Conservation (phyloP, 176 grass and related monocot species). For the Bothriochloa decipiens region DNA sequence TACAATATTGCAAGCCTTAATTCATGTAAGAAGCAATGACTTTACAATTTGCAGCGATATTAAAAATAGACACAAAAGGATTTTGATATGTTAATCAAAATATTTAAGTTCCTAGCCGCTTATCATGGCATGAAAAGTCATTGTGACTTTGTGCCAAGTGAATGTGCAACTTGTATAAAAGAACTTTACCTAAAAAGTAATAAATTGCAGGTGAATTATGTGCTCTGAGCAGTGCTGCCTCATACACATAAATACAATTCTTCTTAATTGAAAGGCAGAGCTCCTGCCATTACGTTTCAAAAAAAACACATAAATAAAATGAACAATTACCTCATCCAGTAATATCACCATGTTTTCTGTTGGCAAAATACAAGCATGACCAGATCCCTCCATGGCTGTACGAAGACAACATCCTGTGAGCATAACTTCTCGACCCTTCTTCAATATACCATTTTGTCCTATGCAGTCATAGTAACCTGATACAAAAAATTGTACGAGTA, state of each 20-base stretch:
- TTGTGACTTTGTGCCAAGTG: not conserved
- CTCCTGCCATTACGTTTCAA: too few species aligned
- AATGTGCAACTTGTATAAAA: not conserved
- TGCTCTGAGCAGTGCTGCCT: not conserved
- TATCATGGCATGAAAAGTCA: not conserved
- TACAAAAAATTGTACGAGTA: constrained; percentile 3
- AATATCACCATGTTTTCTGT: constrained; percentile 93
- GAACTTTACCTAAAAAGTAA: constrained; percentile 5
- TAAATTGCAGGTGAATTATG: constrained; percentile 28
- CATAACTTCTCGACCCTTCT: constrained; percentile 89
- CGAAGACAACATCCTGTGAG: constrained; percentile 95
- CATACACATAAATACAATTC: constrained; percentile 30
- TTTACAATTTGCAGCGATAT: not conserved
- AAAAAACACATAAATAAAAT: constrained; percentile 36
- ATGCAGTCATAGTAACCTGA: constrained; percentile 86
- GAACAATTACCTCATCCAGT: constrained; percentile 78
- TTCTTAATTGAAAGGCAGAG: too few species aligned
- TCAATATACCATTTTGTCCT: constrained; percentile 75
- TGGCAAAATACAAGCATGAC: constrained; percentile 74
- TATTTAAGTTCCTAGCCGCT: not conserved
- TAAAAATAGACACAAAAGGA: not conserved
- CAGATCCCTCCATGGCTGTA: constrained; percentile 74
- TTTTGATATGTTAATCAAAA: not conserved
- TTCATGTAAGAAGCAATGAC: not conserved
- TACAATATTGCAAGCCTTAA: not conserved